phyloP scores from a whole-genome alignment of 2,329 filamentous ascomycete genomes.

The Pseudopyrenochaeta lycopersici region DNA sequence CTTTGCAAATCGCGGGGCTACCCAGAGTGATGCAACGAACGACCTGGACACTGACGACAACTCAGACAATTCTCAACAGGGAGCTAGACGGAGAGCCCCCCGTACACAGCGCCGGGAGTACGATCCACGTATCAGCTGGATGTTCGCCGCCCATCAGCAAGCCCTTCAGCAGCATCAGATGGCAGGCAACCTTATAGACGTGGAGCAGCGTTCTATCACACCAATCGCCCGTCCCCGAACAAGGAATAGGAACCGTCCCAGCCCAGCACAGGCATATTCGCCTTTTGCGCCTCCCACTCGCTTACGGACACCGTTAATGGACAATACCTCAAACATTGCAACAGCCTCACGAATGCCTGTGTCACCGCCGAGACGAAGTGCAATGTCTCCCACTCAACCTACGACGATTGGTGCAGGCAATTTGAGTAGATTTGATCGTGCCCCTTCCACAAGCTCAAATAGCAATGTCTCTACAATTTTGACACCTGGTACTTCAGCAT shows the following conservation, averaged over 20 bases:
- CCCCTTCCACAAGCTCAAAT: slow-evolving; percentile 38
- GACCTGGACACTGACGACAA: slow-evolving; percentile 51
- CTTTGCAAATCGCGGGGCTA: slow-evolving; percentile 35
- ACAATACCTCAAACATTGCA: slow-evolving; percentile 36
- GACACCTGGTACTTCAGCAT: slow-evolving; percentile 40
- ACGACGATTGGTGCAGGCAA: slow-evolving; percentile 19
- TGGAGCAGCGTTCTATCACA: slow-evolving; percentile 49
- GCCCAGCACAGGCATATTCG: slow-evolving; percentile 46
- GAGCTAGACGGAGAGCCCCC: slow-evolving; percentile 27
- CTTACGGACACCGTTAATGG: slow-evolving; percentile 46
- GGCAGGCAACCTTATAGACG: slow-evolving; percentile 43
- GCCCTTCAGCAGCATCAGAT: slow-evolving; percentile 47
- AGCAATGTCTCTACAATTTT: slow-evolving; percentile 40
- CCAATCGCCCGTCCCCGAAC: slow-evolving; percentile 51
- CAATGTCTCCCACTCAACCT: slow-evolving; percentile 31
- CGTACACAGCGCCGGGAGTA: slow-evolving; percentile 46
- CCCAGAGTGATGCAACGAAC: slow-evolving; percentile 29
- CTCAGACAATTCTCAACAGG: slow-evolving; percentile 50
- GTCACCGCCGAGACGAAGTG: slow-evolving; percentile 42
- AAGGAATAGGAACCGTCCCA: slow-evolving; percentile 49
- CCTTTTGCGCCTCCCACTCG: slow-evolving; percentile 46
- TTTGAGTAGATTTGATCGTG: slow-evolving; percentile 30
- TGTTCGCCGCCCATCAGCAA: slow-evolving; percentile 52
- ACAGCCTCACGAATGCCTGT: slow-evolving; percentile 32
- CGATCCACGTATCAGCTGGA: slow-evolving; percentile 52